Evolutionary conservation across 208 protist genomes (phyloP).

Genomic region (Trypanosoma mega): DNA sequence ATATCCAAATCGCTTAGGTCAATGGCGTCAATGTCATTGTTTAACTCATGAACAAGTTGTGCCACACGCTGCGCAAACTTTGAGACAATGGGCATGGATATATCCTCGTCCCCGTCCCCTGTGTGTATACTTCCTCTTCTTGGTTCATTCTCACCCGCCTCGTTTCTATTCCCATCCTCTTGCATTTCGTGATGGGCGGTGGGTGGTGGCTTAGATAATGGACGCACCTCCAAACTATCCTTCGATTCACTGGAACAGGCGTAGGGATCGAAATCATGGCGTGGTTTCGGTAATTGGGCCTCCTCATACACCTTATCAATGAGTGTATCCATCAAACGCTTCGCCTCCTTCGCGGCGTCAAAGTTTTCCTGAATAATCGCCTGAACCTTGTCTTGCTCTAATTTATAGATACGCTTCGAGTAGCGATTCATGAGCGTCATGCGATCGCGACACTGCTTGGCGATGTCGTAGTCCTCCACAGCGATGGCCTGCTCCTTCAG

Average conservation of each 20-base stretch:
- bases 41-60: neutral
- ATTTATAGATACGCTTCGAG: slow-evolving; percentile 71
- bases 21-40: neutral
- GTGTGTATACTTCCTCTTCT: neutral
- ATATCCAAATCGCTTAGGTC: neutral
- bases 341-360: slow-evolving; percentile 68
- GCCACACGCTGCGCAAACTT: neutral
- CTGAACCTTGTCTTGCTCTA: slow-evolving; percentile 87
- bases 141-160: neutral
- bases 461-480: slow-evolving; percentile 69
- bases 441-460: slow-evolving; percentile 63
- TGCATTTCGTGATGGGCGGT: no score
- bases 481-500: slow-evolving; percentile 78
- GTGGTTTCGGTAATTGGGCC: slow-evolving; percentile 39
- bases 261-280: slow-evolving; percentile 12
- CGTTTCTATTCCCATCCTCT: neutral
- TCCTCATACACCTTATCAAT: slow-evolving; percentile 54
- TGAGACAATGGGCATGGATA: neutral
- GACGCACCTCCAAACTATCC: no score
- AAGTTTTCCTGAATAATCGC: slow-evolving; percentile 91
- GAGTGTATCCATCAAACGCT: slow-evolving; percentile 69
- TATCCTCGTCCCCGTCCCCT: neutral
- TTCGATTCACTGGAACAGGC: slow-evolving; percentile 6
- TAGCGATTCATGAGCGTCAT: slow-evolving; percentile 61
- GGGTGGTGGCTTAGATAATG: no score